These are phyloP conservation scores for Lolium rigidum DNA, from an alignment of 176 grass and related monocot genomes.

Conservation along the genomic window DNA sequence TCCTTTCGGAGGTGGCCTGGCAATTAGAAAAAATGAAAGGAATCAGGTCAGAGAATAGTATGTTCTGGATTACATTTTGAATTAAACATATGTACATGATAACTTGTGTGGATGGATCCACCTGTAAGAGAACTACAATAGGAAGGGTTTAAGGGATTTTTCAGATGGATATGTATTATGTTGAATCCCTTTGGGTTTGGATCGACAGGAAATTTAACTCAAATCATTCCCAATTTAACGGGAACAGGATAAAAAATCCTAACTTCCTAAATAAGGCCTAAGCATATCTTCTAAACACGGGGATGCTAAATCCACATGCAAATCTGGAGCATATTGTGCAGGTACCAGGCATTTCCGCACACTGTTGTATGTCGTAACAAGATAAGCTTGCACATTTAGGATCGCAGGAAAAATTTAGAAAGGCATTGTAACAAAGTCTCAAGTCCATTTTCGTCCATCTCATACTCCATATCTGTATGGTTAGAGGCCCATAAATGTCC, in stretches of 20 bases:
- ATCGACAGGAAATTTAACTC: background rate
- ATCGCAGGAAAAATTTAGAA: background rate
- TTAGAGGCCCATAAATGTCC: background rate
- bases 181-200: background rate
- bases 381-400: background rate
- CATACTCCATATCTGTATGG: background rate
- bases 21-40: background rate
- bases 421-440: background rate
- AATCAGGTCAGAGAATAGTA: slow-evolving; percentile 1
- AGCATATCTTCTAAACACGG: background rate
- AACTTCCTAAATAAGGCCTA: too few species aligned
- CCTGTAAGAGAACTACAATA: background rate
- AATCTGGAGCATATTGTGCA: background rate
- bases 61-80: slow-evolving; percentile 2
- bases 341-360: background rate
- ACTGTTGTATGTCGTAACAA: background rate
- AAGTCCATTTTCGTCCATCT: background rate
- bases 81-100: background rate
- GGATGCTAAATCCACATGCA: background rate
- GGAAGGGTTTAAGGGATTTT: background rate
- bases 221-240: background rate
- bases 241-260: too few species aligned
- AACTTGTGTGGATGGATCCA: background rate
- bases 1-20: slow-evolving; percentile 80
- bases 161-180: background rate